Evolutionary conservation across 345 rosid genomes (phyloP).

Genomic region (Cochlearia excelsa): DNA sequence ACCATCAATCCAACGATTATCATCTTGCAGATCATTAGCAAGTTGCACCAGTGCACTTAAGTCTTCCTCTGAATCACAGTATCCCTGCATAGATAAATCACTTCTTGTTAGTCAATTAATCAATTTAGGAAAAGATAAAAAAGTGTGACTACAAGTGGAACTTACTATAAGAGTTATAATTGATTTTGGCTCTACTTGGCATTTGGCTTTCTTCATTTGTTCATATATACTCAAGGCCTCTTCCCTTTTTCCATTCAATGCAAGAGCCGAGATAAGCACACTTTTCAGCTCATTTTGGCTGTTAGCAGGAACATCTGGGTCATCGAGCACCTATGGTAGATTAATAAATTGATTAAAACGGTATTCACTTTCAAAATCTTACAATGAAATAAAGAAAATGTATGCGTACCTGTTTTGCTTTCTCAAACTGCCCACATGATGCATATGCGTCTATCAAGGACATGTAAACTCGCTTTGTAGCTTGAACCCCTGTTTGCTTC

Average conservation of each 20-base stretch:
- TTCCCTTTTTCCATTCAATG: constrained; percentile 51
- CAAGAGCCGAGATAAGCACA: constrained; percentile 63
- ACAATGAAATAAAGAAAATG: constrained; percentile 7
- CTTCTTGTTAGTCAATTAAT: background rate
- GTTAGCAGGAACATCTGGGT: constrained; percentile 42
- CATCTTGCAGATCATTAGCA: constrained; percentile 55
- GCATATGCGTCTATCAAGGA: constrained; percentile 72
- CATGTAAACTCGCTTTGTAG: constrained; percentile 61
- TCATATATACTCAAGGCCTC: constrained; percentile 66
- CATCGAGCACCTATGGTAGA: constrained; percentile 51
- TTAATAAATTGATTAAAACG: background rate
- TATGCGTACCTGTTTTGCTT: constrained; percentile 71
- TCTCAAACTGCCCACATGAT: constrained; percentile 65
- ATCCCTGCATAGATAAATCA: constrained; percentile 43
- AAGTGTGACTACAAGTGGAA: constrained; percentile 13
- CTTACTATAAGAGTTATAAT: constrained; percentile 70
- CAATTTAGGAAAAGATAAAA: background rate
- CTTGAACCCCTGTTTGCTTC: constrained; percentile 41
- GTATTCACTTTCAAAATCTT: constrained; percentile 7
- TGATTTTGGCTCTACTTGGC: constrained; percentile 57
- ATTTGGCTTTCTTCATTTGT: constrained; percentile 59
- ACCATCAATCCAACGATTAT: constrained; percentile 54
- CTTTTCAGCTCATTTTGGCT: constrained; percentile 59
- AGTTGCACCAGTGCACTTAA: constrained; percentile 48
- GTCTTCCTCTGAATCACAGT: constrained; percentile 46